A percentile compares a stretch with the other conserved stretches of the same genome.
Evolutionary conservation across 2,329 filamentous ascomycete genomes (phyloP).

Genomic region (Pseudopyrenochaeta lycopersici): DNA sequence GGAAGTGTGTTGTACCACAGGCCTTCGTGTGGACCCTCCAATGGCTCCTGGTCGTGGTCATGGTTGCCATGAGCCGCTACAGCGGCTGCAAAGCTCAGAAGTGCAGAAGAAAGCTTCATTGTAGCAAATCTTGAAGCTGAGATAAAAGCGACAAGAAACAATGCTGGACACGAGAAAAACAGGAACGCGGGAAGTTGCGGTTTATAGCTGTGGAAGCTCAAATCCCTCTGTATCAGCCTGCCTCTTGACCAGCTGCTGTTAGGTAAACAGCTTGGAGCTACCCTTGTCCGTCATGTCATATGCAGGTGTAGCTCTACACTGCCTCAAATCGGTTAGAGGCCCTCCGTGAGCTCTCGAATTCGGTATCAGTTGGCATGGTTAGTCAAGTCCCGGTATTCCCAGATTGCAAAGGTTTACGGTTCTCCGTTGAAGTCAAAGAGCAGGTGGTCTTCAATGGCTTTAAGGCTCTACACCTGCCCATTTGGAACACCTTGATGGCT

Average conservation of each 20-base stretch:
- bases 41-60: conserved; percentile 65
- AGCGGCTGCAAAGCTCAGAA: conserved; percentile 56
- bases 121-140: conserved; percentile 7
- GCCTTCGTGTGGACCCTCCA: conserved; percentile 74
- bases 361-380: conserved; percentile 9
- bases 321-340: conserved; percentile 31
- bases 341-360: conserved; percentile 13
- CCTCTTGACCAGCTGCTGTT: conserved; percentile 40
- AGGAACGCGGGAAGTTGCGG: conserved; percentile 15
- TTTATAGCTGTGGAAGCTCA: conserved; percentile 30
- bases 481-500: conserved; percentile 21
- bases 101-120: conserved; percentile 39
- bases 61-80: conserved; percentile 68
- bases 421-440: neutral
- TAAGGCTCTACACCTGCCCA: neutral
- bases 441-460: neutral
- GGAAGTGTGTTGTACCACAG: conserved; percentile 86
- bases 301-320: conserved; percentile 29
- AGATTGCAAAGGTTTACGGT: neutral
- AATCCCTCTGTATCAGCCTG: conserved; percentile 32
- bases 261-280: conserved; percentile 46
- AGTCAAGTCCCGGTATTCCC: neutral
- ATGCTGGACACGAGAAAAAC: conserved; percentile 2
- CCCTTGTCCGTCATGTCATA: conserved; percentile 30
- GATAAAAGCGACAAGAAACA: conserved; percentile 5